Percentiles rank a stretch among this genome's conserved stretches.
Conservation (phyloP, 2,329 filamentous ascomycete genomes). For the Hypomyces perniciosus region DNA sequence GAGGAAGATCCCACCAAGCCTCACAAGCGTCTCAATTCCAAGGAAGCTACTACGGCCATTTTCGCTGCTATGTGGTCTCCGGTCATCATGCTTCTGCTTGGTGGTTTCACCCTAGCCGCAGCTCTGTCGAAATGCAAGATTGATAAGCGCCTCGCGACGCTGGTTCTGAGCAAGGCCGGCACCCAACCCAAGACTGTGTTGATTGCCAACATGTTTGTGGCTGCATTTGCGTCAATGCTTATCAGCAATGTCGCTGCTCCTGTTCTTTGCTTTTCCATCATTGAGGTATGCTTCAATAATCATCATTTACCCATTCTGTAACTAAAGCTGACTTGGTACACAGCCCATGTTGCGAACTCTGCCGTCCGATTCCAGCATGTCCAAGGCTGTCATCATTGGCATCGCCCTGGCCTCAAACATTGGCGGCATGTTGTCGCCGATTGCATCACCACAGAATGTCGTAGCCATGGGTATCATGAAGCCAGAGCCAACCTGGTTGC, state of each 20-base stretch:
- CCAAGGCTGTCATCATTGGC: slow-evolving; percentile 88
- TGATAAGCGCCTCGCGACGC: slow-evolving; percentile 92
- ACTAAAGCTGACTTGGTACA: background rate
- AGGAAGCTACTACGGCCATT: slow-evolving; percentile 74
- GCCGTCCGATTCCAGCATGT: slow-evolving; percentile 83
- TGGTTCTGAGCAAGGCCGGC: slow-evolving; percentile 92
- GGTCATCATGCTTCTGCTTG: slow-evolving; percentile 95
- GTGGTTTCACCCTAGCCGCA: slow-evolving; percentile 92
- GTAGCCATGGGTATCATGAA: slow-evolving; percentile 95
- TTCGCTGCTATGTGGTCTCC: slow-evolving; percentile 99
- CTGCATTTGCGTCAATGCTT: slow-evolving; percentile 97
- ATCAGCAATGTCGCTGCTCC: slow-evolving; percentile 98
- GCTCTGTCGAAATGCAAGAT: slow-evolving; percentile 96
- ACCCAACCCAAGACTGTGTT: slow-evolving; percentile 84
- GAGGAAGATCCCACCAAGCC: slow-evolving; percentile 56
- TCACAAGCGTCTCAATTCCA: slow-evolving; percentile 66
- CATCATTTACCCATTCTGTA: background rate
- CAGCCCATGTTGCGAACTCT: slow-evolving; percentile 91
- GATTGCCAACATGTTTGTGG: slow-evolving; percentile 97
- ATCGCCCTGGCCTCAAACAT: slow-evolving; percentile 95
- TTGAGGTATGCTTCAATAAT: slow-evolving; percentile 58
- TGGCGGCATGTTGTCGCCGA: slow-evolving; percentile 91
- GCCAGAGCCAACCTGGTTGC: slow-evolving; percentile 83
- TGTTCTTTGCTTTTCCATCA: slow-evolving; percentile 95
- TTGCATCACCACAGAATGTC: slow-evolving; percentile 95